phyloP scores from a whole-genome alignment of 495 filamentous ascomycete species.

The Aspergillus baeticus region DNA sequence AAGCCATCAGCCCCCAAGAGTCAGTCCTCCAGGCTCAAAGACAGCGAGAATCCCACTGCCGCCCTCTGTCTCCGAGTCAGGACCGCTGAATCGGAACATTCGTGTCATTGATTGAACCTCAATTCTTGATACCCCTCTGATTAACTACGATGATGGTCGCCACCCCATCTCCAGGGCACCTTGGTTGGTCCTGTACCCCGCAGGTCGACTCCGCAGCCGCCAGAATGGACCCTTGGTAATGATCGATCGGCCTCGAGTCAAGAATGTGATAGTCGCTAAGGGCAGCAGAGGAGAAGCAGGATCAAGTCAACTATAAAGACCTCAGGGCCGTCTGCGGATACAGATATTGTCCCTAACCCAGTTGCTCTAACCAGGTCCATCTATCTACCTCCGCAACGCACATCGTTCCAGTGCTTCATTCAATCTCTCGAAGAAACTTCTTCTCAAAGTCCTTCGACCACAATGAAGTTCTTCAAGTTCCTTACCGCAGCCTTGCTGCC shows the following conservation, averaged over 20 bases:
- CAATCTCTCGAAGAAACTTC: background rate
- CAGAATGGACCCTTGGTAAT: background rate
- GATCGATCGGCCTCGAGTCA: conserved; percentile 2
- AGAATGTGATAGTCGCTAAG: conserved; percentile 11
- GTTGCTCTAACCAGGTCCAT: background rate
- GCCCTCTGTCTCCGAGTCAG: conserved; percentile 1
- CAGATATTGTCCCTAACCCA: background rate
- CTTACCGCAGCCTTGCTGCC: conserved; percentile 14
- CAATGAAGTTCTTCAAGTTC: conserved; percentile 18
- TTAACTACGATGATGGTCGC: background rate
- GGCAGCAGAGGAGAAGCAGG: background rate
- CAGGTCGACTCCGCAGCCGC: conserved; percentile 11
- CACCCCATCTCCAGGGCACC: background rate
- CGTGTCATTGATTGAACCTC: background rate
- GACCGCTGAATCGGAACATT: background rate
- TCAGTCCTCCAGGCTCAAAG: too few species aligned
- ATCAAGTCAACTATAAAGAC: conserved; percentile 9
- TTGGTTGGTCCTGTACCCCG: conserved; percentile 7
- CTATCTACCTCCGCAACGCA: background rate
- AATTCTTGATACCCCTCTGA: background rate
- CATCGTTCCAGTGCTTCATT: conserved; percentile 1
- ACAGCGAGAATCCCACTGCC: too few species aligned
- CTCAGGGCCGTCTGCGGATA: background rate
- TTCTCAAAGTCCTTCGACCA: background rate
- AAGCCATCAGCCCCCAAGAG: too few species aligned